Evolutionary conservation across 768 basidiomycete genomes (phyloP).

Genomic region (Tylopilus vinaceipallidus): DNA sequence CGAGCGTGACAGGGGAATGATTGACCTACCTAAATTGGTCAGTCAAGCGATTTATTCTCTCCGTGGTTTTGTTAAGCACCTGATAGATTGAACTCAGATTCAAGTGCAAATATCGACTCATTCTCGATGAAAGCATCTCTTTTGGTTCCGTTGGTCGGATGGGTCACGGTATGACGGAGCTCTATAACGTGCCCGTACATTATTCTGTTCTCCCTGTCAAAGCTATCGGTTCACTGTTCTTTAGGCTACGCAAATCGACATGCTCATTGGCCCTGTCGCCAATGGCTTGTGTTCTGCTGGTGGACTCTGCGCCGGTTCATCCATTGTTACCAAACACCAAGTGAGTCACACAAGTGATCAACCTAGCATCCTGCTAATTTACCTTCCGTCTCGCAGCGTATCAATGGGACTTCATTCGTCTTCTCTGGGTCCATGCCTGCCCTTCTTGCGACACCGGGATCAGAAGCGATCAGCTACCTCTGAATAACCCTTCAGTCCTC

Average conservation of each 20-base stretch:
- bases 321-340: constrained; percentile 84
- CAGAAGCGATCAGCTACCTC: constrained; percentile 83
- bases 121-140: constrained; percentile 91
- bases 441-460: constrained; percentile 82
- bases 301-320: constrained; percentile 93
- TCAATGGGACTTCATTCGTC: constrained; percentile 93
- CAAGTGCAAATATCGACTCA: constrained; percentile 94
- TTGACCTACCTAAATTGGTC: constrained; percentile 89
- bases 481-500: constrained; percentile 73
- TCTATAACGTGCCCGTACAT: constrained; percentile 88
- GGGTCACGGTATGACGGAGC: constrained; percentile 91
- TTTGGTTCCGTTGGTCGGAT: constrained; percentile 92
- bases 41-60: constrained; percentile 24
- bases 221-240: neutral
- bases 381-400: constrained; percentile 67
- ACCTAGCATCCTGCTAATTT: neutral
- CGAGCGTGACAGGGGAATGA: constrained; percentile 90
- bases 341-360: constrained; percentile 34
- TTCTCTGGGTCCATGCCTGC: constrained; percentile 95
- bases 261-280: constrained; percentile 89
- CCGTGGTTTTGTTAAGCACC: neutral
- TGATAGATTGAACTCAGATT: constrained; percentile 86
- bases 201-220: neutral
- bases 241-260: constrained; percentile 87
- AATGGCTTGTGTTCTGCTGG: constrained; percentile 81